Evolutionary conservation across 108 stramenopile species (phyloP).

Genomic region (Parietichytrium sp.): DNA sequence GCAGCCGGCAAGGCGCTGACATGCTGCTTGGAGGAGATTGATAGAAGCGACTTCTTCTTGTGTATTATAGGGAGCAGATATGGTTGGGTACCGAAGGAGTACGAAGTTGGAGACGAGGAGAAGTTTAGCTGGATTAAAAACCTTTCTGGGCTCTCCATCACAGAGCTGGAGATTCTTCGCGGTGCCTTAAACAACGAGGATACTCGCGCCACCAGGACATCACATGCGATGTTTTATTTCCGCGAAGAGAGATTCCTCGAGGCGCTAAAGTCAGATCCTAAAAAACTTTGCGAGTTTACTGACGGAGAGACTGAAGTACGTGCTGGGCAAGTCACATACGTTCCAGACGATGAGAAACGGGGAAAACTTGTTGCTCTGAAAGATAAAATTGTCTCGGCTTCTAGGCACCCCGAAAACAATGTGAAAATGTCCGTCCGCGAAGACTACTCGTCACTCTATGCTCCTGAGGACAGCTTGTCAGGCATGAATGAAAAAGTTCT

Average conservation of each 20-base stretch:
- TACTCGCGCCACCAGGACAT: neutral
- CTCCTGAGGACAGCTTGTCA: neutral
- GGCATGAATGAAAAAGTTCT: neutral
- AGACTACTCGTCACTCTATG: neutral
- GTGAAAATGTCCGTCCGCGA: neutral
- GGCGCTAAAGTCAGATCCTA: neutral
- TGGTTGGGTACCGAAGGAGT: neutral
- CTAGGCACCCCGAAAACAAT: neutral
- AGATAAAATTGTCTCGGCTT: neutral
- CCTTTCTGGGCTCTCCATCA: neutral
- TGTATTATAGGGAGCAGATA: conserved; percentile 8
- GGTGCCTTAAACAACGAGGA: conserved; percentile 16
- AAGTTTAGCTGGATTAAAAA: neutral
- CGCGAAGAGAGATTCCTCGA: conserved; percentile 1
- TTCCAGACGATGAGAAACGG: conserved; percentile 27
- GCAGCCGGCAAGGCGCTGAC: conserved; percentile 15
- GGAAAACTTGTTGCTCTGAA: neutral
- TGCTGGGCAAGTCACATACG: neutral
- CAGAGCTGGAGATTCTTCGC: conserved; percentile 20
- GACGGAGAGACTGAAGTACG: neutral
- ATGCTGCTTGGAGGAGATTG: conserved; percentile 1
- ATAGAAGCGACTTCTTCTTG: neutral
- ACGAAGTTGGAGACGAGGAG: conserved; percentile 13
- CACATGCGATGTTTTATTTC: conserved; percentile 24
- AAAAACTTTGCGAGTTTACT: conserved; percentile 9